These are phyloP conservation scores for Pinus albicaulis DNA, from an alignment of 75 land plant genomes.

Conservation along the genomic window DNA sequence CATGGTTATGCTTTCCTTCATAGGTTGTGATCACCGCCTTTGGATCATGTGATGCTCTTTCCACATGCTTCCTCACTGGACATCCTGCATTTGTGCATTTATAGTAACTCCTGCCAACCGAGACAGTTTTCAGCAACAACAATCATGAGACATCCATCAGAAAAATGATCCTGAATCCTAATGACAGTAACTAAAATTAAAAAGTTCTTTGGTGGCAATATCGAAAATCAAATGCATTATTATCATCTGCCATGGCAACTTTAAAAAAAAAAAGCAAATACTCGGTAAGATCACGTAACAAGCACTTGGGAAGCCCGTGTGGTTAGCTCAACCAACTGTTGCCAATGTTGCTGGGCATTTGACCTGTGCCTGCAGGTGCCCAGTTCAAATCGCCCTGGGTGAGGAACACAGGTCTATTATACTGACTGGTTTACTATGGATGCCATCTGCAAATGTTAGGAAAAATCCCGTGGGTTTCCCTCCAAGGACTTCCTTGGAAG, in stretches of 20 bases:
- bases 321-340: too few relatives aligned
- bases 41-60: constrained; percentile 31
- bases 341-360: not conserved
- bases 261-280: not conserved
- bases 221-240: not conserved
- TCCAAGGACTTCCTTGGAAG: not conserved
- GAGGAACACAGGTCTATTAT: not conserved
- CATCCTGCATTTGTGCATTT: constrained; percentile 34
- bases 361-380: not conserved
- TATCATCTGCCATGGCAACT: not conserved
- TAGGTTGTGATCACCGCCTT: constrained; percentile 27
- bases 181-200: not conserved
- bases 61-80: constrained; percentile 28
- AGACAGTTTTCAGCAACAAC: constrained; percentile 1
- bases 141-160: not conserved
- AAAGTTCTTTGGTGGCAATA: not conserved
- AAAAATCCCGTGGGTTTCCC: not conserved
- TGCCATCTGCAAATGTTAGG: not conserved
- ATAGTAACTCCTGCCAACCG: constrained; percentile 22
- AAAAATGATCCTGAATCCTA: not conserved
- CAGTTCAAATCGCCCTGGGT: not conserved
- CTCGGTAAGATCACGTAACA: not conserved
- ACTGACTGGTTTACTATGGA: not conserved
- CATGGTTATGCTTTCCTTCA: constrained; percentile 32
- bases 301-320: not conserved